Conservation (phyloP, 2,329 filamentous ascomycete species). For the Orbilia brochopaga region DNA sequence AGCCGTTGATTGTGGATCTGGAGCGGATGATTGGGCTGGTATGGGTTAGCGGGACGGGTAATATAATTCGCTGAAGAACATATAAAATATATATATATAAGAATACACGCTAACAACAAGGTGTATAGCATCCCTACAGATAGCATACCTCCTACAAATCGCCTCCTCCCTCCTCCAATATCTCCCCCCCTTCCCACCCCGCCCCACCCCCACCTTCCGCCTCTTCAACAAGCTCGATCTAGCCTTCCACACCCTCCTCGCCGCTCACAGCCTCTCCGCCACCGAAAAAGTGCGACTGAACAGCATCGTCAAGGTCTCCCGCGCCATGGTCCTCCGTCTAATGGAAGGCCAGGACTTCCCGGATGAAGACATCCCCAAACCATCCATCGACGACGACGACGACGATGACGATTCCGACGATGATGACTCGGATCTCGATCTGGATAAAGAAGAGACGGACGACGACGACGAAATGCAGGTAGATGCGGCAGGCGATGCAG, state of each 20-base stretch:
- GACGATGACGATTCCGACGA: constrained; percentile 21
- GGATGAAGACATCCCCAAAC: not conserved
- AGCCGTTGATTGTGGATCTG: constrained; percentile 35
- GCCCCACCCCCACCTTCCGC: constrained; percentile 37
- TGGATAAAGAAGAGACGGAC: constrained; percentile 8
- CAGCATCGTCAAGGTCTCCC: constrained; percentile 45
- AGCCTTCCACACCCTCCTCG: constrained; percentile 43
- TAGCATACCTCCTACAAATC: constrained; percentile 41
- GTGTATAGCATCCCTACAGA: constrained; percentile 30
- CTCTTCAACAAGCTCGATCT: constrained; percentile 47
- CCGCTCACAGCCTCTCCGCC: constrained; percentile 25
- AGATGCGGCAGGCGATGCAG: constrained; percentile 31
- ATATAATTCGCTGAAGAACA: too few relatives aligned
- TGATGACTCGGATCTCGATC: constrained; percentile 21
- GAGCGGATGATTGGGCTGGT: constrained; percentile 39
- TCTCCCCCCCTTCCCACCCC: constrained; percentile 42
- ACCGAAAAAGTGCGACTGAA: constrained; percentile 45
- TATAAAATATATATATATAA: too few relatives aligned
- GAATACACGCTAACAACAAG: not conserved
- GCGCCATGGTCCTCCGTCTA: constrained; percentile 45
- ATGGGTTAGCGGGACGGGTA: constrained; percentile 49
- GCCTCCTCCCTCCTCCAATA: constrained; percentile 38
- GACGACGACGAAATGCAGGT: constrained; percentile 23
- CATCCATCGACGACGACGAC: not conserved
- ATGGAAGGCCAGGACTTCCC: constrained; percentile 40